phyloP scores from a whole-genome alignment of 169 alveolate genomes.

The Perkinsus marinus region DNA sequence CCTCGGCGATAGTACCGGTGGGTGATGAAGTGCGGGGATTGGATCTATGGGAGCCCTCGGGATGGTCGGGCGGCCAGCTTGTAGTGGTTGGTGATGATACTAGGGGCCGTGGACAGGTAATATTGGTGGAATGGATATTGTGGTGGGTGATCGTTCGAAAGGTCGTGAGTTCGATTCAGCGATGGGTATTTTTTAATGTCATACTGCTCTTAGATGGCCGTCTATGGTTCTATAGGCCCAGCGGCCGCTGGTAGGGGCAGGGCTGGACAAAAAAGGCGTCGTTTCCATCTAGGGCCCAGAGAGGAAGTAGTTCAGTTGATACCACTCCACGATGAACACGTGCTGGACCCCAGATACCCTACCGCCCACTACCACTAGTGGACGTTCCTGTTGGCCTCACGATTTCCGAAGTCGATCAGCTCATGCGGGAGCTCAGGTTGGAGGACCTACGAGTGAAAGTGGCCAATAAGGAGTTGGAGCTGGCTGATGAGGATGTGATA shows the following conservation, averaged over 20 bases:
- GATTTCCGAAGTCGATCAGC: conserved; percentile 59
- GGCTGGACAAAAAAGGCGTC: background rate
- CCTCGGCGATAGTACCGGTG: too few species aligned
- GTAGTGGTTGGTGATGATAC: background rate
- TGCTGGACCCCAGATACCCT: conserved; percentile 19
- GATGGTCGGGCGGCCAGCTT: background rate
- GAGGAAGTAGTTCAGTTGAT: background rate
- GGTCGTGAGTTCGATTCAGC: background rate
- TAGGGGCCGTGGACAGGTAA: background rate
- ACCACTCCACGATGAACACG: background rate
- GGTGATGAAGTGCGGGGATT: too few species aligned
- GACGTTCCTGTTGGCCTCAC: conserved; percentile 68
- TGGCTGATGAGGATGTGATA: conserved; percentile 55
- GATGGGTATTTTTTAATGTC: too few species aligned
- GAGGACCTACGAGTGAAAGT: conserved; percentile 59
- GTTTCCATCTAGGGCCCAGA: background rate
- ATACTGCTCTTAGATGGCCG: background rate
- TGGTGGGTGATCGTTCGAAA: background rate
- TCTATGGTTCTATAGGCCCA: background rate
- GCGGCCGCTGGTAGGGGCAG: background rate
- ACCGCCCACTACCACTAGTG: conserved; percentile 57
- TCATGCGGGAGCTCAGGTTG: conserved; percentile 59
- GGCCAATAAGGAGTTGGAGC: conserved; percentile 57
- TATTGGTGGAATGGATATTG: background rate
- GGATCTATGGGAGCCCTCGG: background rate